A percentile compares a stretch with the other conserved stretches of the same genome.
phyloP scores from a whole-genome alignment of 169 alveolate genomes.

The Cryptosporidium bovis region DNA sequence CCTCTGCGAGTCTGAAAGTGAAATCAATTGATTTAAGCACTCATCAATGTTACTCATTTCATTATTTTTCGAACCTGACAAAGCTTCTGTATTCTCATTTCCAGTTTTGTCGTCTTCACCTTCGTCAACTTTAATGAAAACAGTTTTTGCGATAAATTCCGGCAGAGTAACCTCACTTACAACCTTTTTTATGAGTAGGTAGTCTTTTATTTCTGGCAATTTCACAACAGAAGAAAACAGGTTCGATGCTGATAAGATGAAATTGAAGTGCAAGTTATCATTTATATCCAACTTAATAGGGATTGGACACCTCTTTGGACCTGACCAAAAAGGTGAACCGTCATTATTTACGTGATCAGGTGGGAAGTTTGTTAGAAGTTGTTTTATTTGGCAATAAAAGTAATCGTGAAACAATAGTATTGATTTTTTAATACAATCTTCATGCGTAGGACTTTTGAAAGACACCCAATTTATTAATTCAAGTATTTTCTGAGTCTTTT shows the following conservation, averaged over 20 bases:
- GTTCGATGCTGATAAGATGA: constrained; percentile 90
- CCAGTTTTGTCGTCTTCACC: constrained; percentile 82
- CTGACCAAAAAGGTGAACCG: constrained; percentile 97
- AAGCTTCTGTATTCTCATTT: constrained; percentile 66
- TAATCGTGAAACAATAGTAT: constrained; percentile 86
- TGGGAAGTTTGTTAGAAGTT: constrained; percentile 95
- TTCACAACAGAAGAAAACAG: constrained; percentile 88
- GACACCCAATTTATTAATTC: constrained; percentile 44
- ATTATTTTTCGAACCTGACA: constrained; percentile 23
- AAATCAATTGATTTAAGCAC: constrained; percentile 77
- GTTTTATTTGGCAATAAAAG: constrained; percentile 91
- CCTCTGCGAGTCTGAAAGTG: constrained; percentile 76
- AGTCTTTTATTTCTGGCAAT: constrained; percentile 78
- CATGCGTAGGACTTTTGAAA: constrained; percentile 62
- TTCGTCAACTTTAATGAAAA: constrained; percentile 88
- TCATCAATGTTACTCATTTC: constrained; percentile 77
- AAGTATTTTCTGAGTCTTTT: constrained; percentile 75
- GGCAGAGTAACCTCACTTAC: constrained; percentile 76
- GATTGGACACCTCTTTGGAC: constrained; percentile 98
- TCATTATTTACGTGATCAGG: constrained; percentile 92
- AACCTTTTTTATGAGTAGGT: constrained; percentile 64
- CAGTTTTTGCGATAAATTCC: constrained; percentile 77
- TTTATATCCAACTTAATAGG: constrained; percentile 88
- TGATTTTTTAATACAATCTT: constrained; percentile 86
- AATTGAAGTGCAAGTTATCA: constrained; percentile 88